phyloP scores from a whole-genome alignment of 2,329 filamentous ascomycete genomes.

The Pseudopithomyces maydicus region DNA sequence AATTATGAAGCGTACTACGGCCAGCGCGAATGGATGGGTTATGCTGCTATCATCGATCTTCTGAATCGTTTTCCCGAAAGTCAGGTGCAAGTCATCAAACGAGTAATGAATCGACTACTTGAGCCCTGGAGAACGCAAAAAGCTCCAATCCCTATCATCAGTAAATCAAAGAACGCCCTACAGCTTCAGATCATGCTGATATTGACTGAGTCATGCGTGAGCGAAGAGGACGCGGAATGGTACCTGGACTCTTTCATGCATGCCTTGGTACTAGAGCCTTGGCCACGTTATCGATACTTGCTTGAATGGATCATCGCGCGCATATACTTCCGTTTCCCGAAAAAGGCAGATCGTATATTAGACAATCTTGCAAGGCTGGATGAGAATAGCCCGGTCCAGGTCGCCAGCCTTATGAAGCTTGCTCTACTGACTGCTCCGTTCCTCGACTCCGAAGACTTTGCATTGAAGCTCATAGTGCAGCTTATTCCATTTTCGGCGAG shows the following conservation, averaged over 20 bases:
- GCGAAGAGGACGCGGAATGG: constrained; percentile 26
- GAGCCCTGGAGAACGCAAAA: constrained; percentile 52
- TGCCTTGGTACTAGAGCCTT: constrained; percentile 51
- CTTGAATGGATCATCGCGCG: constrained; percentile 56
- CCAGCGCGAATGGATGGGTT: constrained; percentile 48
- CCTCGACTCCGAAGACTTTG: constrained; percentile 45
- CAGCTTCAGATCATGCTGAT: constrained; percentile 55
- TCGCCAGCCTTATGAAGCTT: constrained; percentile 55
- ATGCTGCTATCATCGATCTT: constrained; percentile 53
- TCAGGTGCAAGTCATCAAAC: constrained; percentile 26
- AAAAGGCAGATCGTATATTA: constrained; percentile 40
- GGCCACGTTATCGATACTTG: constrained; percentile 54
- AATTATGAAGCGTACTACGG: constrained; percentile 53
- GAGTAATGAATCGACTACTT: constrained; percentile 43
- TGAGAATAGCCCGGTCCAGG: constrained; percentile 53
- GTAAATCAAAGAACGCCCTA: constrained; percentile 55
- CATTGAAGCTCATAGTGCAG: constrained; percentile 45
- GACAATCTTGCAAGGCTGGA: constrained; percentile 45
- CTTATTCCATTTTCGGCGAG: constrained; percentile 53
- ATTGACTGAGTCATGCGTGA: constrained; percentile 45
- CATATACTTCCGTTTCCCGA: constrained; percentile 44
- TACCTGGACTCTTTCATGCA: constrained; percentile 47
- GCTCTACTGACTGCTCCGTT: constrained; percentile 49
- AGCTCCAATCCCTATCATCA: constrained; percentile 49
- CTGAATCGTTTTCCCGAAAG: constrained; percentile 44